These are phyloP conservation scores for Solanum tarijense DNA, from an alignment of 257 asterid genomes.

Conservation along the genomic window DNA sequence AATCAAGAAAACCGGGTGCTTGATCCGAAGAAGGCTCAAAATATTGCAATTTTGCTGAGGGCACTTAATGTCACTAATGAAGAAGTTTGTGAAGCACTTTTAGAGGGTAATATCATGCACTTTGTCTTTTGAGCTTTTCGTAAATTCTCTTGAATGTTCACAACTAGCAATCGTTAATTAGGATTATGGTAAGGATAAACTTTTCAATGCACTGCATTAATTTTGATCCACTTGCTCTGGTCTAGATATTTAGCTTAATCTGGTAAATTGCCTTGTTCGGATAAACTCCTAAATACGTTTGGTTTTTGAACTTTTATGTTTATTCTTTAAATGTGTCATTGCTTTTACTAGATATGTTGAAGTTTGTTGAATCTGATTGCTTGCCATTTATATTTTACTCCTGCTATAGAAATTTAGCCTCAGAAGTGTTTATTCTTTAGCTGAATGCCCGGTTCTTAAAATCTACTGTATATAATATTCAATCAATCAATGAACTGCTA, in stretches of 20 bases:
- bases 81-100: slow-evolving; percentile 80
- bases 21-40: slow-evolving; percentile 76
- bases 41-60: slow-evolving; percentile 59
- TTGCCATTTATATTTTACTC: not conserved
- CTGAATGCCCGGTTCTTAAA: not conserved
- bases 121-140: not conserved
- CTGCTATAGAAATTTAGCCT: not conserved
- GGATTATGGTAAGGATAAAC: not conserved
- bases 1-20: slow-evolving; percentile 52
- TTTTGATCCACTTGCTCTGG: not conserved
- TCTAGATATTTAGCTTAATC: not conserved
- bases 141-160: not conserved
- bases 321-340: not conserved
- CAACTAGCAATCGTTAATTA: not conserved
- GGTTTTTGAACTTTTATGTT: not conserved
- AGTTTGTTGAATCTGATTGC: not conserved
- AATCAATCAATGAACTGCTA: not conserved
- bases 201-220: not conserved
- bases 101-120: slow-evolving; percentile 39
- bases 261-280: not conserved
- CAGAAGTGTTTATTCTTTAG: not conserved
- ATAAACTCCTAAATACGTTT: not conserved
- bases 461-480: not conserved
- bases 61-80: slow-evolving; percentile 68
- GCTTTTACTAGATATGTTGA: not conserved